Conservation (phyloP, 2,329 filamentous ascomycete species). For the Neofusicoccum cordaticola region DNA sequence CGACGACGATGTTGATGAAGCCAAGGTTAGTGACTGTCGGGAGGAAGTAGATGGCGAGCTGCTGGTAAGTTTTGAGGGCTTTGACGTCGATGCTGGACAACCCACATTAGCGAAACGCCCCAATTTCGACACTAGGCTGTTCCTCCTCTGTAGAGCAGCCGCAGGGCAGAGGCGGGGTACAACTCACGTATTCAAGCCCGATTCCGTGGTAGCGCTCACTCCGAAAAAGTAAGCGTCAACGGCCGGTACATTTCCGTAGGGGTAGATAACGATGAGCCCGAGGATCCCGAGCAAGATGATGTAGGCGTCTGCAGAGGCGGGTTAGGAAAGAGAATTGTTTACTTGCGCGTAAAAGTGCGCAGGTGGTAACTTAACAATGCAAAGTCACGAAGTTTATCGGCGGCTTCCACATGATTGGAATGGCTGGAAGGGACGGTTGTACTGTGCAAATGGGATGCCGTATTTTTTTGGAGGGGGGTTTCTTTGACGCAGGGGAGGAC, state of each 20-base stretch:
- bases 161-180: too few relatives aligned
- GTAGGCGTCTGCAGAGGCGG: constrained; percentile 35
- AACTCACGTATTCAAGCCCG: constrained; percentile 49
- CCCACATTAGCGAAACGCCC: too few relatives aligned
- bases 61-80: constrained; percentile 49
- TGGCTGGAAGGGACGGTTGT: too few relatives aligned
- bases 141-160: too few relatives aligned
- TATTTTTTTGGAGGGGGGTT: too few relatives aligned
- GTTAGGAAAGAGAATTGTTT: neutral
- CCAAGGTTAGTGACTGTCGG: constrained; percentile 50
- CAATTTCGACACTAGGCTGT: too few relatives aligned
- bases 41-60: constrained; percentile 51
- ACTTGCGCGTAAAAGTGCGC: neutral
- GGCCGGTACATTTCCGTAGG: constrained; percentile 40
- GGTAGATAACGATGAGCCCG: constrained; percentile 37
- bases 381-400: constrained; percentile 25
- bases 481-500: too few relatives aligned
- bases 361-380: constrained; percentile 22
- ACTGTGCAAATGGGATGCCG: too few relatives aligned
- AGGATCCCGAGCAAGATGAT: constrained; percentile 39
- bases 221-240: constrained; percentile 53
- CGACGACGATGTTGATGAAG: constrained; percentile 51
- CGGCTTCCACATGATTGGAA: constrained; percentile 21
- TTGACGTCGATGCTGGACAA: constrained; percentile 47
- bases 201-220: constrained; percentile 50